A percentile compares a stretch with the other conserved stretches of the same genome.
These are phyloP conservation scores for Bisporella sp. DNA, from an alignment of 2,329 filamentous ascomycete species.

Conservation along the genomic window DNA sequence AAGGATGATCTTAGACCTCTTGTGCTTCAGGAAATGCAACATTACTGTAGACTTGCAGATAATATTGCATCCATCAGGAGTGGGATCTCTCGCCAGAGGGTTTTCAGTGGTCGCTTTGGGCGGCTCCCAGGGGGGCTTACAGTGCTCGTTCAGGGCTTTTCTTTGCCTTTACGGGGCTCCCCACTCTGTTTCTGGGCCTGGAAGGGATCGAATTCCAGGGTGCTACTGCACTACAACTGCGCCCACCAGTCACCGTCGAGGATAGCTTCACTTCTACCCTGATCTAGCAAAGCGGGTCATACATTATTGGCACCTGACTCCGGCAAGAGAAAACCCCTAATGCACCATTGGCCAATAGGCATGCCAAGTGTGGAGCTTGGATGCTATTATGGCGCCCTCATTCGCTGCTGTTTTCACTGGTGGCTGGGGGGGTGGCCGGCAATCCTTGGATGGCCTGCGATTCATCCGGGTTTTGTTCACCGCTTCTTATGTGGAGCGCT, in stretches of 20 bases:
- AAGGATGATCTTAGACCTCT: no score
- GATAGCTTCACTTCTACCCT: slow-evolving; percentile 1
- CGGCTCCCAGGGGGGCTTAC: no score
- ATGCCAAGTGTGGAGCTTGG: not conserved
- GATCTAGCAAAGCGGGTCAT: slow-evolving; percentile 1
- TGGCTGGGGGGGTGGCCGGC: slow-evolving; percentile 2
- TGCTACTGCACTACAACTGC: not conserved
- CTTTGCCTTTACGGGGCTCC: no score
- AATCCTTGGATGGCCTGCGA: slow-evolving; percentile 6
- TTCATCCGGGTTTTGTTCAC: slow-evolving; percentile 9
- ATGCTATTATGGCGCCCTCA: slow-evolving; percentile 3
- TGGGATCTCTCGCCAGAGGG: no score
- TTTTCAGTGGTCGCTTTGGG: no score
- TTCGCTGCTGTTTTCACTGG: slow-evolving; percentile 13
- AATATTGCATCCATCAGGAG: no score
- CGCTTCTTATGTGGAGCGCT: slow-evolving; percentile 6
- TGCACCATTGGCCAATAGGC: not conserved
- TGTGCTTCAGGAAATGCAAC: no score
- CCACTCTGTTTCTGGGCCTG: no score
- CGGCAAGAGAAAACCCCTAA: slow-evolving; percentile 8
- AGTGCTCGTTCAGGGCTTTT: no score
- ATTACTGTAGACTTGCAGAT: no score
- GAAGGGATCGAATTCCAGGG: no score
- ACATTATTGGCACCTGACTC: slow-evolving; percentile 16
- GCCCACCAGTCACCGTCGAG: not conserved